Percentiles rank a stretch among this genome's conserved stretches.
These are phyloP conservation scores for Fusarium piperis DNA, from an alignment of 2,329 filamentous ascomycete genomes.

Conservation along the genomic window DNA sequence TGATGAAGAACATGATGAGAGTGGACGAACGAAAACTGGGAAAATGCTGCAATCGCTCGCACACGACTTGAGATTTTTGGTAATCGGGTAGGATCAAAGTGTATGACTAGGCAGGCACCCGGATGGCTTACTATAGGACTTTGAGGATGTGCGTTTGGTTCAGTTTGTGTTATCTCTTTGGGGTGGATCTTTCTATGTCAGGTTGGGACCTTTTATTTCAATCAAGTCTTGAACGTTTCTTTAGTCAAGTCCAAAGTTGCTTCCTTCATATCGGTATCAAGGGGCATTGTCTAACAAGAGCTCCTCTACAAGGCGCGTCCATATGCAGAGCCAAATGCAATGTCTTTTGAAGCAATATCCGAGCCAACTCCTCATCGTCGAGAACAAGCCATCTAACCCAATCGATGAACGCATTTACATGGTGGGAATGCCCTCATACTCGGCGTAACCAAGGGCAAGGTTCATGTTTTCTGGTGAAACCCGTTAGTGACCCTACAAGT, in stretches of 20 bases:
- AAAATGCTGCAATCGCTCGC: slow-evolving; percentile 27
- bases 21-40: slow-evolving; percentile 21
- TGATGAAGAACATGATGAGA: slow-evolving; percentile 30
- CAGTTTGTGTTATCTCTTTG: slow-evolving; percentile 18
- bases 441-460: slow-evolving; percentile 72
- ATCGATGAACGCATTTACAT: not conserved
- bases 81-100: slow-evolving; percentile 40
- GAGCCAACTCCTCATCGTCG: not conserved
- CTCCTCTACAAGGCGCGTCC: not conserved
- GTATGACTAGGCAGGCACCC: slow-evolving; percentile 37
- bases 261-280: not conserved
- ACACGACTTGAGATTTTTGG: slow-evolving; percentile 28
- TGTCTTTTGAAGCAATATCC: not conserved
- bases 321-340: not conserved
- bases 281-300: not conserved
- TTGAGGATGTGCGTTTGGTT: slow-evolving; percentile 16
- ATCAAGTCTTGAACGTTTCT: not conserved
- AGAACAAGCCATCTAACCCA: not conserved
- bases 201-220: slow-evolving; percentile 9
- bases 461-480: slow-evolving; percentile 83
- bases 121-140: slow-evolving; percentile 25
- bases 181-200: slow-evolving; percentile 2
- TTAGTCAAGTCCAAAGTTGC: not conserved
- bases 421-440: not conserved
- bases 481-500: not conserved